Base-by-base conservation (phyloP, 2,329 filamentous ascomycete genomes). In the Aurifilum marmelostoma region DNA sequence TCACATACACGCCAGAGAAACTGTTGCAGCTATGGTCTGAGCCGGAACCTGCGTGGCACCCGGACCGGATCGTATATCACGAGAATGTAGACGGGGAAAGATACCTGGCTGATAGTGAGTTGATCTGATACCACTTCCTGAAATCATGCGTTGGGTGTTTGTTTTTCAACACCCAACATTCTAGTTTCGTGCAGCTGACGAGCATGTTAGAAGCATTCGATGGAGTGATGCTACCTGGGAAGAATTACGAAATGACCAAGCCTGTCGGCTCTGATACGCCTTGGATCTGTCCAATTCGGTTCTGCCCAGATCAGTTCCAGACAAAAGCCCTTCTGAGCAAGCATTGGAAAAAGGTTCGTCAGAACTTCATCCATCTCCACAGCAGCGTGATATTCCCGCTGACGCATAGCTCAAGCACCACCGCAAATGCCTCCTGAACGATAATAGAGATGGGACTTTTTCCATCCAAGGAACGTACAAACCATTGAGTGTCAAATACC, bases 281-380 rank as follows among this genome's bases (percentile, higher is more conserved):
- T 34, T 67, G 66, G 66, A n/a, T 67, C 21, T 67, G 66, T 29
- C 66, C 66, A 6, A 64, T 67, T 39, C 66, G 66, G 6, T 67
- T 52, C 24, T 67, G 66, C 32, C 66, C 32, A 8, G 39, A 27
- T 16, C 59, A 37, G 3, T 67, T 64, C 61, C 37, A 14, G 52
- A 64, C 21, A 37, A 27, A 21, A 1, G 11, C 47, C 8, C 16
- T 52, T 24, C 29, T 67, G 27, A 39, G 24, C 29, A 52, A 39
- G 32, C 66, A 67, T 39, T 67, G 66, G 66, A 50, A n/a, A n/a
- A n/a, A 29, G 29, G 66, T 67, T 37, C 41, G 66, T 18, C 29
- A 60, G 18, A 32, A 18, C n/a, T n/a, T 39, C 16, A 3, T 18
- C 41, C 34, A 21, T 63, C 32, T 14, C 24, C 37, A 18, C 16